Conservation (phyloP, 805 yeast species). For the Candida qinlingensis region DNA sequence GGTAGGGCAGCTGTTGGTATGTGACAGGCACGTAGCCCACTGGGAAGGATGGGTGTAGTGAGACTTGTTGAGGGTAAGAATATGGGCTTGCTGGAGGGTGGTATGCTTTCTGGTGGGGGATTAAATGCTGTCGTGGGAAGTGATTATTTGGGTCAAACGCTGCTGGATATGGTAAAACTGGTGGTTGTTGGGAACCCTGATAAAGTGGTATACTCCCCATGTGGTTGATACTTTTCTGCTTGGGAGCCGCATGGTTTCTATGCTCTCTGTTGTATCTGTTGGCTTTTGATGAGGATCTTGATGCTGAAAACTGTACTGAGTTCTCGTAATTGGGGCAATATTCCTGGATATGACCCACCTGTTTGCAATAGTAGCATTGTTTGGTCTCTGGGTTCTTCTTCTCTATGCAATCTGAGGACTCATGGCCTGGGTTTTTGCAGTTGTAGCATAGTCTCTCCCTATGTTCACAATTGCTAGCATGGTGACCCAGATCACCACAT, state of each 20-base stretch:
- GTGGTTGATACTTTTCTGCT: too few relatives aligned
- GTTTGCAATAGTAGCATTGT: constrained; percentile 27
- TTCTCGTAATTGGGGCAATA: constrained; percentile 20
- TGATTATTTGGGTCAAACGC: too few relatives aligned
- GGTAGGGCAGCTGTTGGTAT: too few relatives aligned
- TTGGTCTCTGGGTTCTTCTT: constrained; percentile 18
- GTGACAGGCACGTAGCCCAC: too few relatives aligned
- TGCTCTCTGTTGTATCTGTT: neutral
- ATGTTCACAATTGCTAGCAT: constrained; percentile 25
- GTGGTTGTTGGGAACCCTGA: too few relatives aligned
- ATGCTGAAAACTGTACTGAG: neutral
- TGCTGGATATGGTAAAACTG: too few relatives aligned
- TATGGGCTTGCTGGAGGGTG: neutral
- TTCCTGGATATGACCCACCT: constrained; percentile 27
- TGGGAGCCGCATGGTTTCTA: too few relatives aligned
- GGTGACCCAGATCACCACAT: constrained; percentile 29
- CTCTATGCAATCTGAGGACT: constrained; percentile 23
- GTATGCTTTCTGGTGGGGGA: neutral
- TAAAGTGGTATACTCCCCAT: too few relatives aligned
- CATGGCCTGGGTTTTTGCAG: constrained; percentile 28
- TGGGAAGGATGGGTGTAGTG: neutral
- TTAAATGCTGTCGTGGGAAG: neutral
- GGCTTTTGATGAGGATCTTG: too few relatives aligned
- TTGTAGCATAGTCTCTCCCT: constrained; percentile 26
- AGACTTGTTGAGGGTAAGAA: neutral